Base-by-base conservation (phyloP, 2,329 filamentous ascomycete genomes). In the Calonectria hongkongensis region DNA sequence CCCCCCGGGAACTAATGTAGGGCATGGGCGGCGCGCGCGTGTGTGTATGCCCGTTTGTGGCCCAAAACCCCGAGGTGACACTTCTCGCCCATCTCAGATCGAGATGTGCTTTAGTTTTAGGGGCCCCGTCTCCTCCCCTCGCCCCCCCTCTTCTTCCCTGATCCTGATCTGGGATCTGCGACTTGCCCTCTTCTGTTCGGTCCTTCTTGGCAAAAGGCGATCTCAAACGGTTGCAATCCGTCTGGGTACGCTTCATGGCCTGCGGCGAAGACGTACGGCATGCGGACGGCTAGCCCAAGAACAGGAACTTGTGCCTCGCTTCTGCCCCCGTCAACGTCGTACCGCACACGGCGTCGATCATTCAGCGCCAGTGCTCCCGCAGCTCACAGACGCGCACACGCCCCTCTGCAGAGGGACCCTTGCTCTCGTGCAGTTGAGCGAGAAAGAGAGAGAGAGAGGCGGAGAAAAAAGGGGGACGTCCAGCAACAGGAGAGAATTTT, bases 181-280 rank as follows among this genome's bases (percentile, higher is more conserved):
- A 58, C 54, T 58, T 58, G 54, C 33, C 54, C 54, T 58, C 33
- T 58, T 58, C 54, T 58, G 54, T 58, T 58, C 54, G 33, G 54
- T 39, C 54, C 54, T 58, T 58, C 54, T 58, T 58, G 54, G 54
- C 54, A 58, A 58, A 58, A 58, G n/a, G 54, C 30, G 54, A 58
- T 58, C 54, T 58, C 18, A 36, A 39, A 39, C 33, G 30, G 54
- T 58, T 39, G 33, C 54, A 58, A 58, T 58, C 54, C 30, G 54
- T 39, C 54, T 58, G 54, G 54, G n/a, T 58, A 58, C 54, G 30
- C 54, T 13, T 39, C n/a, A 25, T 58, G 54, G 54, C n/a, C 54
- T 58, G 54, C 33, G 54, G 54, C 54, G 54, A 58, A 21, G 54
- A 58, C 54, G 54, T 58, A 58, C 54, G 30, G 54, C 54, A 58